phyloP scores from a whole-genome alignment of 495 filamentous ascomycete genomes.

The Podospora pseudocomata region DNA sequence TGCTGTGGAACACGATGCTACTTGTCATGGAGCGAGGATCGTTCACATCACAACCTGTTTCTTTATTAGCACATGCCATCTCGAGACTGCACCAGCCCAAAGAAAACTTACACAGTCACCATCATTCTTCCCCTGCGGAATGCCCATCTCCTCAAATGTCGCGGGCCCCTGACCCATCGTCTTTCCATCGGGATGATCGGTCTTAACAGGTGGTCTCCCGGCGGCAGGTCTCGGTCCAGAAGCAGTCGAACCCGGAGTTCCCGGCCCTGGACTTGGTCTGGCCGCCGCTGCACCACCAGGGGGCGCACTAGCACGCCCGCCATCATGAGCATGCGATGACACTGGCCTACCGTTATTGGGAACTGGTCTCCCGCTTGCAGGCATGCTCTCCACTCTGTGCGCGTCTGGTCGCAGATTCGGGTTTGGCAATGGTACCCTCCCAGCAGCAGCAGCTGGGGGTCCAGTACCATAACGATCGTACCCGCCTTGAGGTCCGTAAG shows the following conservation, averaged over 20 bases:
- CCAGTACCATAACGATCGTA: conserved; percentile 11
- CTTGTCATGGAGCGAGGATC: not conserved
- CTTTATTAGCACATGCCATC: not conserved
- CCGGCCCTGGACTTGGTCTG: conserved; percentile 5
- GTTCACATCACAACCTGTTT: not conserved
- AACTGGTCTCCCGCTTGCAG: not conserved
- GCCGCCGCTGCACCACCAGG: conserved; percentile 5
- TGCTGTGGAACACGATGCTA: not conserved
- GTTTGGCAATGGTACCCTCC: not conserved
- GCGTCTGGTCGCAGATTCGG: conserved; percentile 5
- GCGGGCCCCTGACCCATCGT: conserved; percentile 78
- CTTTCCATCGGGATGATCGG: conserved; percentile 35
- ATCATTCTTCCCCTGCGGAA: conserved; percentile 73
- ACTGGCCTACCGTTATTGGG: not conserved
- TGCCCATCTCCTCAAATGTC: conserved; percentile 98
- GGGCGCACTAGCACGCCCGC: conserved; percentile 6
- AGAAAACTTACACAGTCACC: conserved; percentile 77
- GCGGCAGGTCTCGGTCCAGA: conserved; percentile 8
- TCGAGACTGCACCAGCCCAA: not conserved
- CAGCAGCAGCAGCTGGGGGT: conserved; percentile 5
- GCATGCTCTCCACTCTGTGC: conserved; percentile 5
- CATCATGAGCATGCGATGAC: not conserved
- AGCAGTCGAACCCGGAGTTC: not conserved
- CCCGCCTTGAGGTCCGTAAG: conserved; percentile 8
- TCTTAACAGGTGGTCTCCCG: not conserved